phyloP scores from a whole-genome alignment of 208 protist genomes.

The Leishmania tropica region DNA sequence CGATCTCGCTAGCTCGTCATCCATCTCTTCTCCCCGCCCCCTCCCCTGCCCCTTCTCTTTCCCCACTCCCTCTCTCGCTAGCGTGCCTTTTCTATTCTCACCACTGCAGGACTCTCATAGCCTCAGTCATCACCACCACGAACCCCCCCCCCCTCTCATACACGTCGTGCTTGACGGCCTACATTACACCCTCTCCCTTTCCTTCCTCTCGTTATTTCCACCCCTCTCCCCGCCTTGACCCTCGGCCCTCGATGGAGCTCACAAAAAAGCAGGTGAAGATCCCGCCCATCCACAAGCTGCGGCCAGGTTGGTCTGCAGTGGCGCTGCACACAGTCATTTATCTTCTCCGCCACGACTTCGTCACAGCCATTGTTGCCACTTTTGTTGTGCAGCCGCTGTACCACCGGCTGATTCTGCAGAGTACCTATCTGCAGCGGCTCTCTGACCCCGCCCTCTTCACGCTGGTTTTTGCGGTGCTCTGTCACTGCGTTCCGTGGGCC shows the following conservation, averaged over 20 bases:
- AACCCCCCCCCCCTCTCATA: not conserved
- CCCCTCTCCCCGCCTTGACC: not conserved
- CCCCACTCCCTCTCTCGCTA: not conserved
- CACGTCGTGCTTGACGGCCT: not conserved
- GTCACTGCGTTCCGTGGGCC: slow-evolving; percentile 44
- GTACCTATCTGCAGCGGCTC: slow-evolving; percentile 16
- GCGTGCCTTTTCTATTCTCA: not conserved
- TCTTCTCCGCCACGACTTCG: slow-evolving; percentile 32
- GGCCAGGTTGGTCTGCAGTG: slow-evolving; percentile 20
- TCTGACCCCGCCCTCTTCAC: slow-evolving; percentile 23
- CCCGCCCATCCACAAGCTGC: slow-evolving; percentile 28
- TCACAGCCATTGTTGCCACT: slow-evolving; percentile 27
- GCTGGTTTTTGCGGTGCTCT: slow-evolving; percentile 36
- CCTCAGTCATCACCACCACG: not conserved
- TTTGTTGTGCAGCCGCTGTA: slow-evolving; percentile 44
- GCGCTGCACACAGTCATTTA: slow-evolving; percentile 27
- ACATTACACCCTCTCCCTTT: not conserved
- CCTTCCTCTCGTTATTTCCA: not conserved
- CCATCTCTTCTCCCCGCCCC: not conserved
- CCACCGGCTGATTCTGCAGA: slow-evolving; percentile 24
- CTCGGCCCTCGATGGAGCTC: not conserved
- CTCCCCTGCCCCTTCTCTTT: not conserved
- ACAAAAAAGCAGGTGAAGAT: slow-evolving; percentile 21
- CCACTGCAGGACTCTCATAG: not conserved
- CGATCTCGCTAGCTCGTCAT: not conserved